phyloP scores from a whole-genome alignment of 768 basidiomycete genomes.

The Auriscalpium microsporum region DNA sequence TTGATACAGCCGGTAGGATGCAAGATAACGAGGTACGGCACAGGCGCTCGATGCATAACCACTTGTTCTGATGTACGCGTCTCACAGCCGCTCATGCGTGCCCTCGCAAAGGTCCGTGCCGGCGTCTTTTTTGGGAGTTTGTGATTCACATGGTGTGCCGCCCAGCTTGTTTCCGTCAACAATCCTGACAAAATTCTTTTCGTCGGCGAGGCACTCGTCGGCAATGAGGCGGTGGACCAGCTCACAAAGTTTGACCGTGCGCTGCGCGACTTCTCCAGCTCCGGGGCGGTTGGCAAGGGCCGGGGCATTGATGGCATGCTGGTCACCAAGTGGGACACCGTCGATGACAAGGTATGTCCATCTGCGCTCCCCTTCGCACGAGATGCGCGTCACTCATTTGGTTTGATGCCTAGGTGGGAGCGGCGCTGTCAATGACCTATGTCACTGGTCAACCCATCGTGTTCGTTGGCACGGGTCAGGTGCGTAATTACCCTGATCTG shows the following conservation, averaged over 20 bases:
- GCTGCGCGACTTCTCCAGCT: constrained; percentile 82
- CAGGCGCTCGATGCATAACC: neutral
- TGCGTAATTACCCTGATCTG: constrained; percentile 25
- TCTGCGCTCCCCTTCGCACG: neutral
- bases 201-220: constrained; percentile 95
- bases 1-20: constrained; percentile 98
- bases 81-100: constrained; percentile 85
- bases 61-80: constrained; percentile 3
- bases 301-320: constrained; percentile 98
- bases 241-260: constrained; percentile 94
- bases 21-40: constrained; percentile 89
- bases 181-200: constrained; percentile 96
- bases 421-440: constrained; percentile 98
- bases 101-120: constrained; percentile 76
- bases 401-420: constrained; percentile 65
- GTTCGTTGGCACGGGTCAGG: constrained; percentile 97
- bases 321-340: constrained; percentile 98
- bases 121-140: neutral
- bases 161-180: constrained; percentile 83
- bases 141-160: too few species aligned
- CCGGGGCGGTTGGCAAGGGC: constrained; percentile 52
- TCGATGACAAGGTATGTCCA: constrained; percentile 79
- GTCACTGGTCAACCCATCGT: constrained; percentile 98
- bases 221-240: constrained; percentile 98
- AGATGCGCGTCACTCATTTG: neutral